Conservation (phyloP, 805 yeast species). For the Nakazawaea pomicola region DNA sequence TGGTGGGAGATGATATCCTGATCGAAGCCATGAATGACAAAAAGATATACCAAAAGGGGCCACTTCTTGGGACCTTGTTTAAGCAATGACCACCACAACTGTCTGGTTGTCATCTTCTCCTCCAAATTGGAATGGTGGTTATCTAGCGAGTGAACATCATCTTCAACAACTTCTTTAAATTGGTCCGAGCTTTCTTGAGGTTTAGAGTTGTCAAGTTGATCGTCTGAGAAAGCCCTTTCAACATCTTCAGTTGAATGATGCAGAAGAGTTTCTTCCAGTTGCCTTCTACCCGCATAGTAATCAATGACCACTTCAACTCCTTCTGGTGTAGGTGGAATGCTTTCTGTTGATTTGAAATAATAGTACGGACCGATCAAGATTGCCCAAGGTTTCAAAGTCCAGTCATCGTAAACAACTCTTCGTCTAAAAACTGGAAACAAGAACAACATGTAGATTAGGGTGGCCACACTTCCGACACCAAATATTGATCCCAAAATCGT, state of each 20-base stretch:
- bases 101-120: conserved; percentile 28
- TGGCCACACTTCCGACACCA: conserved; percentile 60
- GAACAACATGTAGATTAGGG: conserved; percentile 44
- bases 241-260: conserved; percentile 12
- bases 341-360: conserved; percentile 49
- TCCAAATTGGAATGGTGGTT: conserved; percentile 20
- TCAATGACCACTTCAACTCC: conserved; percentile 53
- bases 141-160: conserved; percentile 16
- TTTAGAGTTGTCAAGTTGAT: conserved; percentile 10
- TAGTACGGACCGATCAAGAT: conserved; percentile 50
- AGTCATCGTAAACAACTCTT: conserved; percentile 55
- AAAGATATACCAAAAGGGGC: conserved; percentile 45
- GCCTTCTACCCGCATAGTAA: conserved; percentile 60
- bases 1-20: conserved; percentile 57
- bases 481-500: conserved; percentile 55
- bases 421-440: conserved; percentile 60
- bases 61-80: conserved; percentile 47
- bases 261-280: conserved; percentile 15
- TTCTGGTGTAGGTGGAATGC: conserved; percentile 63
- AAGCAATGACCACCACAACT: conserved; percentile 33
- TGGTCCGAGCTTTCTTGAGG: conserved; percentile 11
- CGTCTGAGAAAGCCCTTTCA: conserved; percentile 14
- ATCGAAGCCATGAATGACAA: conserved; percentile 54
- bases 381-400: conserved; percentile 60
- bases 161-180: conserved; percentile 18